phyloP scores from a whole-genome alignment of 2,329 filamentous ascomycete species.

The Paradendryphiella salina region DNA sequence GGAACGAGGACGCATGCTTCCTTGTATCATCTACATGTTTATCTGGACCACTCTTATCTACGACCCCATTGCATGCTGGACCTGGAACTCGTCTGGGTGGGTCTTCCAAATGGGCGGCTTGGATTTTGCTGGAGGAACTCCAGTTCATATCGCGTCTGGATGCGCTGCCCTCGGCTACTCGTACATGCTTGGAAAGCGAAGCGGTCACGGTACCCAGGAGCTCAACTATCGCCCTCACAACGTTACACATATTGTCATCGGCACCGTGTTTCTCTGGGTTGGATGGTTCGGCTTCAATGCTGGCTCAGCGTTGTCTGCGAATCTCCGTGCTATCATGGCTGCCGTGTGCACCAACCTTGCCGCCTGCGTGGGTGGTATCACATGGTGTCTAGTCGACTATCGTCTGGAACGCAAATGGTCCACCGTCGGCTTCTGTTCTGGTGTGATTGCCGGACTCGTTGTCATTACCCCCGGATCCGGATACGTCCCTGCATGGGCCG shows the following conservation, averaged over 20 bases:
- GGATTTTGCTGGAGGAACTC: constrained; percentile 88
- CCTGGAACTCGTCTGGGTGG: constrained; percentile 86
- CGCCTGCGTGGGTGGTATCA: constrained; percentile 81
- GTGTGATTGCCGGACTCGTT: constrained; percentile 83
- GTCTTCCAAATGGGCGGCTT: constrained; percentile 76
- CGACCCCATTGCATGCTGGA: constrained; percentile 93
- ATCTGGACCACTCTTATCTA: constrained; percentile 89
- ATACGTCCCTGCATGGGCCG: constrained; percentile 82
- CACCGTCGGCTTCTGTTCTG: constrained; percentile 89
- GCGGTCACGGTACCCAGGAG: constrained; percentile 82
- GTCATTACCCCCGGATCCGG: constrained; percentile 87
- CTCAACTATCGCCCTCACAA: constrained; percentile 93
- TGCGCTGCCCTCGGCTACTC: constrained; percentile 85
- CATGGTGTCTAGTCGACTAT: constrained; percentile 88
- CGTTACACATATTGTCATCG: constrained; percentile 87
- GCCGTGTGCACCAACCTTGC: constrained; percentile 83
- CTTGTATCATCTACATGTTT: constrained; percentile 90
- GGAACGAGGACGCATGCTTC: constrained; percentile 84
- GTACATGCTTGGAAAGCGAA: constrained; percentile 84
- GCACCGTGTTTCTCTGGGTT: constrained; percentile 92
- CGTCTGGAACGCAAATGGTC: constrained; percentile 89
- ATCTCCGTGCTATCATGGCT: constrained; percentile 83
- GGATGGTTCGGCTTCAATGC: constrained; percentile 97
- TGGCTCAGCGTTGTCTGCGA: constrained; percentile 78
- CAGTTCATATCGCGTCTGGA: constrained; percentile 85